A percentile compares a stretch with the other conserved stretches of the same genome.
Conservation (phyloP, 371 early-diverging fungal genomes). For the Mucor mucedo region DNA sequence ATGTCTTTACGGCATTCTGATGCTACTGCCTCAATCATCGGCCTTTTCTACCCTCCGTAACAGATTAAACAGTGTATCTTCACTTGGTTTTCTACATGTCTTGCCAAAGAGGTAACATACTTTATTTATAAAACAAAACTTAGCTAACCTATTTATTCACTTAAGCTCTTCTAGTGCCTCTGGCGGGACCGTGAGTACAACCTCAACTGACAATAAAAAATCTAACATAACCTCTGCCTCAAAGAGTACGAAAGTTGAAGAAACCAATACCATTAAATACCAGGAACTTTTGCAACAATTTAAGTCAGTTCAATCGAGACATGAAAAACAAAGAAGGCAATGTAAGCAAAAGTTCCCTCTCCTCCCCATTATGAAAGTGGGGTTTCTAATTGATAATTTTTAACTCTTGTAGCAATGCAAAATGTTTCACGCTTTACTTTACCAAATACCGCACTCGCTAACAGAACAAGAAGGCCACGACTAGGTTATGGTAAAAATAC, state of each 20-base stretch:
- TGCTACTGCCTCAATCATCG: constrained; percentile 91
- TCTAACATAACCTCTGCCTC: constrained; percentile 2
- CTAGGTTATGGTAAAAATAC: constrained; percentile 9
- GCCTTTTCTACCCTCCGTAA: constrained; percentile 92
- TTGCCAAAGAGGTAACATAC: constrained; percentile 56
- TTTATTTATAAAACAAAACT: not conserved
- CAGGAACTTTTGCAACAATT: constrained; percentile 66
- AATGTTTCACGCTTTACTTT: constrained; percentile 17
- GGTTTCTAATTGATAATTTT: not conserved
- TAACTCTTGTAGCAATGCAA: constrained; percentile 24
- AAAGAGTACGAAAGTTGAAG: constrained; percentile 20
- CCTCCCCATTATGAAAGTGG: not conserved
- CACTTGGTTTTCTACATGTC: constrained; percentile 65
- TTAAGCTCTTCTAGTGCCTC: not conserved
- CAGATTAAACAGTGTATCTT: constrained; percentile 77
- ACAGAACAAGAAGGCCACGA: constrained; percentile 25
- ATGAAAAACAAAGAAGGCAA: constrained; percentile 60
- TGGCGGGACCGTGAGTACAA: not conserved
- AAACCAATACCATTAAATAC: constrained; percentile 45
- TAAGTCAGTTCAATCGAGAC: constrained; percentile 59
- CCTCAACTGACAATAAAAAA: constrained; percentile 16
- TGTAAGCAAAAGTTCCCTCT: constrained; percentile 17
- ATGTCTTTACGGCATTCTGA: constrained; percentile 88
- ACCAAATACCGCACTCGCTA: not conserved
- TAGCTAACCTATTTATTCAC: not conserved